These are phyloP conservation scores for Peniophora sp. DNA, from an alignment of 1,284 basidiomycete genomes.

Conservation along the genomic window DNA sequence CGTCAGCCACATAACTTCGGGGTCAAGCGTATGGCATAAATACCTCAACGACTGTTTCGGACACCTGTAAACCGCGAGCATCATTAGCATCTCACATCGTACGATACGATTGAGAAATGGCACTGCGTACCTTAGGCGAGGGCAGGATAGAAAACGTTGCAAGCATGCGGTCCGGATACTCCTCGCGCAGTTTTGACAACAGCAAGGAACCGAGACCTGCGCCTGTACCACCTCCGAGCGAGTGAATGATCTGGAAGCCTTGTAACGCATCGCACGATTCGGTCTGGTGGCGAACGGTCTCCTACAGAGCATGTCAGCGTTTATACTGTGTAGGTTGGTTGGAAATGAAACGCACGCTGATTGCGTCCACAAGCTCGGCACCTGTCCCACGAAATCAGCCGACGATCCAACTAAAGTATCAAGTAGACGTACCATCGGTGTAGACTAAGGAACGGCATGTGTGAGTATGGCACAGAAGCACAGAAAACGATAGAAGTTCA, in stretches of 20 bases:
- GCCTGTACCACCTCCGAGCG: slow-evolving; percentile 90
- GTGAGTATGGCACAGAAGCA: background rate
- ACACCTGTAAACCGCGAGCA: slow-evolving; percentile 52
- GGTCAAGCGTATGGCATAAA: slow-evolving; percentile 10
- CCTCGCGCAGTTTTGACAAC: slow-evolving; percentile 81
- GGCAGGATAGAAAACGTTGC: slow-evolving; percentile 90
- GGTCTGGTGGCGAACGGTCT: slow-evolving; percentile 65
- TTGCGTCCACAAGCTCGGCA: slow-evolving; percentile 85
- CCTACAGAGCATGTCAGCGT: slow-evolving; percentile 29
- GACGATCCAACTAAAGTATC: background rate
- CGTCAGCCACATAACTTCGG: no score
- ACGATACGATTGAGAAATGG: background rate
- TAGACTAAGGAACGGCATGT: slow-evolving; percentile 44
- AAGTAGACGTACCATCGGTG: slow-evolving; percentile 58
- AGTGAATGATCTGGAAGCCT: slow-evolving; percentile 92
- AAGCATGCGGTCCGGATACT: slow-evolving; percentile 91
- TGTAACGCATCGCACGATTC: slow-evolving; percentile 86
- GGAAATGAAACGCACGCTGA: slow-evolving; percentile 45
- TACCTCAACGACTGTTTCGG: slow-evolving; percentile 91
- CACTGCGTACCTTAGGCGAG: slow-evolving; percentile 77
- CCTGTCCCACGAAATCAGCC: slow-evolving; percentile 32
- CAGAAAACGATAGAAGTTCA: background rate
- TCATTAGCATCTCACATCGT: background rate
- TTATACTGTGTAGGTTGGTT: background rate
- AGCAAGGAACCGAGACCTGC: slow-evolving; percentile 81